Evolutionary conservation across 169 alveolate genomes (phyloP).

Genomic region (Ichthyophthirius multifiliis): DNA sequence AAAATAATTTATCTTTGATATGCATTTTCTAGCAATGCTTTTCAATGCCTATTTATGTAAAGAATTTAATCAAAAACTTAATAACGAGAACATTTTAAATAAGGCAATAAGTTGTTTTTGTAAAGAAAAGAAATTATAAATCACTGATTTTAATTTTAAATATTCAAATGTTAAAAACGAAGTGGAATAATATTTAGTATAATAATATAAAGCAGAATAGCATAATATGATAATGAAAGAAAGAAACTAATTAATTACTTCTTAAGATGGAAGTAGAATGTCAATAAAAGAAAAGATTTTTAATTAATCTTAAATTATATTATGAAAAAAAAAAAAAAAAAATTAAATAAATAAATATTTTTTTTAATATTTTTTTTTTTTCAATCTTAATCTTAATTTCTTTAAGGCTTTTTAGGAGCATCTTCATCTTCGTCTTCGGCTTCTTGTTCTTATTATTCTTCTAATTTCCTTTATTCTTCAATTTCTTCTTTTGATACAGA

Average conservation of each 20-base stretch:
- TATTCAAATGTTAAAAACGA: neutral
- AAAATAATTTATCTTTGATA: neutral
- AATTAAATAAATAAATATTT: no score
- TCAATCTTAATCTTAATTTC: no score
- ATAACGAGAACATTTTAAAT: neutral
- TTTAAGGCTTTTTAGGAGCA: no score
- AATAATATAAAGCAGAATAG: neutral
- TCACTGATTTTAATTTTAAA: neutral
- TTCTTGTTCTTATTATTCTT: no score
- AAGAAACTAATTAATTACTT: neutral
- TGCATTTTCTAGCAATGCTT: neutral
- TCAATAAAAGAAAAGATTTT: neutral
- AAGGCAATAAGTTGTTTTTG: neutral
- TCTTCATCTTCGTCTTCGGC: no score
- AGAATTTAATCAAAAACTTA: neutral
- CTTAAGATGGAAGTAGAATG: neutral
- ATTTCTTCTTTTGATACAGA: no score
- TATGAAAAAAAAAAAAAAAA: no score
- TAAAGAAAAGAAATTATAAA: neutral
- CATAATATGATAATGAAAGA: neutral
- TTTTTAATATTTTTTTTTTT: no score
- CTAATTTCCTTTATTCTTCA: no score
- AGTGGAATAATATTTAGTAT: neutral
- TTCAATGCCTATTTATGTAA: neutral
- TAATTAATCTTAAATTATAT: no score